Percentiles rank a stretch among this genome's conserved stretches.
Evolutionary conservation across 352 stramenopile genomes (phyloP).

Genomic region (Pythium aristosporum): DNA sequence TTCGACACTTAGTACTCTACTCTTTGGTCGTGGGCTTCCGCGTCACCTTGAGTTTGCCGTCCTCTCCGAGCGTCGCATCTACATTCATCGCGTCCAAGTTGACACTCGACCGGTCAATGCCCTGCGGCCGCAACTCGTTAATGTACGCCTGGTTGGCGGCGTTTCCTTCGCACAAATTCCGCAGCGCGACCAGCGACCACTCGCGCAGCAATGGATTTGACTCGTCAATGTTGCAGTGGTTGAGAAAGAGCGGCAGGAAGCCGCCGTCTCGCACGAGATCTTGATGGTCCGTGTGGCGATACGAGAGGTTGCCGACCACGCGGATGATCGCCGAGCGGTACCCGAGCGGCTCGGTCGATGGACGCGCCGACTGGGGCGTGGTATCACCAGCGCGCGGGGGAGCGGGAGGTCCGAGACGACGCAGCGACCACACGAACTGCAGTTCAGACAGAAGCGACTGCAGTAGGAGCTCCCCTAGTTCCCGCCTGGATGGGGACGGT

Average conservation of each 20-base stretch:
- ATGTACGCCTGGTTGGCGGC: slow-evolving; percentile 72
- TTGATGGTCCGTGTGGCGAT: slow-evolving; percentile 63
- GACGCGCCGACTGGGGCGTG: not conserved
- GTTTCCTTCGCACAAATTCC: slow-evolving; percentile 88
- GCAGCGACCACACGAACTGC: slow-evolving; percentile 52
- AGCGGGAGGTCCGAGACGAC: slow-evolving; percentile 32
- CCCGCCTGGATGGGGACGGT: not conserved
- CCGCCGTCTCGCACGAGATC: slow-evolving; percentile 75
- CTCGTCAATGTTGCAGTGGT: slow-evolving; percentile 90
- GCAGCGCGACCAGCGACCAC: slow-evolving; percentile 86
- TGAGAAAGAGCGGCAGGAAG: slow-evolving; percentile 81
- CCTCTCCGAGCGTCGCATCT: slow-evolving; percentile 25
- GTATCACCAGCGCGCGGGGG: slow-evolving; percentile 10
- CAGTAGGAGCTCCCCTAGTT: slow-evolving; percentile 9
- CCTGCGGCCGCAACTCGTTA: slow-evolving; percentile 60
- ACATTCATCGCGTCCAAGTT: slow-evolving; percentile 36
- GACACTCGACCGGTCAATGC: slow-evolving; percentile 33
- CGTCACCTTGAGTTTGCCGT: slow-evolving; percentile 30
- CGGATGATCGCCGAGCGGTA: slow-evolving; percentile 81
- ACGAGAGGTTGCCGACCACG: slow-evolving; percentile 81
- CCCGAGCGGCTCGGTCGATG: slow-evolving; percentile 45
- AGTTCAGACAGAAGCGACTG: slow-evolving; percentile 56
- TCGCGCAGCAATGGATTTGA: slow-evolving; percentile 86
- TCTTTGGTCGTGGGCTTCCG: slow-evolving; percentile 1
- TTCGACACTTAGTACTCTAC: not conserved